phyloP scores from a whole-genome alignment of 768 basidiomycete species.

The Psilocybe azurescens region DNA sequence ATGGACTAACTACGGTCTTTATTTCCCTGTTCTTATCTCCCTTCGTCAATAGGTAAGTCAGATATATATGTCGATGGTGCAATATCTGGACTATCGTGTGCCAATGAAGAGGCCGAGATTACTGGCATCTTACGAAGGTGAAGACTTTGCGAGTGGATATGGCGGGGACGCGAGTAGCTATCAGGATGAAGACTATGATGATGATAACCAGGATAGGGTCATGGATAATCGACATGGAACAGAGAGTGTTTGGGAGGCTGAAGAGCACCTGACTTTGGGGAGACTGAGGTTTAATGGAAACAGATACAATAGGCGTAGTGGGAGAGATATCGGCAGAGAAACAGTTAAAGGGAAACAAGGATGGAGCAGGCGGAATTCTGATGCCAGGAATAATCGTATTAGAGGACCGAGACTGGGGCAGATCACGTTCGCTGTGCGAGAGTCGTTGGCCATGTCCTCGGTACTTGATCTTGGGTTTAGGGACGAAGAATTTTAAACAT shows the following conservation, averaged over 20 bases:
- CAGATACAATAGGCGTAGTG: background rate
- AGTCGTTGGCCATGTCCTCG: conserved; percentile 10
- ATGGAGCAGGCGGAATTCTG: background rate
- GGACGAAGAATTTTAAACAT: conserved; percentile 14
- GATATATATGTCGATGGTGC: conserved; percentile 22
- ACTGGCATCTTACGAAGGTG: conserved; percentile 11
- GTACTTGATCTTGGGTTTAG: conserved; percentile 12
- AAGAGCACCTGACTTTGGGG: background rate
- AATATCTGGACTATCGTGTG: conserved; percentile 19
- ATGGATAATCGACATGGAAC: background rate
- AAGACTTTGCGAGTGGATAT: conserved; percentile 5
- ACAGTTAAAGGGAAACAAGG: background rate
- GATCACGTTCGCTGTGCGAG: conserved; percentile 21
- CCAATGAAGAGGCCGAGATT: conserved; percentile 8
- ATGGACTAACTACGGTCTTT: background rate
- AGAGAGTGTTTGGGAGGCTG: background rate
- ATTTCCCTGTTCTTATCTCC: background rate
- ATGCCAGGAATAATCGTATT: background rate
- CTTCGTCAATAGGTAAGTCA: conserved; percentile 10
- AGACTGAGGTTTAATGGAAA: background rate
- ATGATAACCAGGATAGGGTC: background rate
- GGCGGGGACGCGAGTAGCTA: background rate
- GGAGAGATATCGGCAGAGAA: background rate
- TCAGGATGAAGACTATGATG: conserved; percentile 1
- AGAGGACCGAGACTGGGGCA: conserved; percentile 7